Percentiles rank a stretch among this genome's conserved stretches.
phyloP scores from a whole-genome alignment of 768 basidiomycete species.

The Suillus fuscotomentosus region DNA sequence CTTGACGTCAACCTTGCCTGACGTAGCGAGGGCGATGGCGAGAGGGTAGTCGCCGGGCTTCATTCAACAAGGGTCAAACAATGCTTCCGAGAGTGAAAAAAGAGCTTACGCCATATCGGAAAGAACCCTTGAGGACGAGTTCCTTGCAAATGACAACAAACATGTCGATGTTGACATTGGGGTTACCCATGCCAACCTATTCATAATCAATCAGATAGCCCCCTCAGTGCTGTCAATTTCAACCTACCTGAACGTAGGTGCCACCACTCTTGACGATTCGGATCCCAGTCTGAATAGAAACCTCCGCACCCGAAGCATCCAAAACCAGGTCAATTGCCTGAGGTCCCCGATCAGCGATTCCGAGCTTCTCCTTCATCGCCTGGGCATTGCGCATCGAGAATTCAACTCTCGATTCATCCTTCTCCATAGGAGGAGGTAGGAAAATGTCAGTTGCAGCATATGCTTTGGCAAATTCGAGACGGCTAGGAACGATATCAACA shows the following conservation, averaged over 20 bases:
- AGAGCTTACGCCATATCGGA: conserved; percentile 74
- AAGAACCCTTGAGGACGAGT: conserved; percentile 82
- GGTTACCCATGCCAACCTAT: conserved; percentile 84
- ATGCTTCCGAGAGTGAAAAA: neutral
- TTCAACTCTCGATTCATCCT: conserved; percentile 63
- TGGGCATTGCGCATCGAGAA: conserved; percentile 75
- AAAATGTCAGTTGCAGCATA: conserved; percentile 83
- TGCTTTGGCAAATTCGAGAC: conserved; percentile 82
- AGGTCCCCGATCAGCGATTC: conserved; percentile 68
- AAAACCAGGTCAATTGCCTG: conserved; percentile 81
- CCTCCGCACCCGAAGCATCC: conserved; percentile 92
- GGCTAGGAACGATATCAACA: conserved; percentile 71
- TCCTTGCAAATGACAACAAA: conserved; percentile 73
- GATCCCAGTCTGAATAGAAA: conserved; percentile 85
- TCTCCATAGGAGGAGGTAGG: conserved; percentile 55
- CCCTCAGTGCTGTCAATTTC: neutral
- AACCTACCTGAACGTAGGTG: conserved; percentile 61
- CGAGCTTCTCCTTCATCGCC: conserved; percentile 61
- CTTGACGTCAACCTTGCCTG: conserved; percentile 82
- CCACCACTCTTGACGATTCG: conserved; percentile 76
- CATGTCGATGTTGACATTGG: conserved; percentile 75
- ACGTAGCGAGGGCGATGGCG: conserved; percentile 79
- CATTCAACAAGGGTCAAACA: conserved; percentile 3
- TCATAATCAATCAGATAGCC: conserved; percentile 3
- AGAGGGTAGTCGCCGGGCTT: conserved; percentile 84